These are phyloP conservation scores for Hura crepitans DNA, from an alignment of 441 rosid genomes.

Conservation along the genomic window DNA sequence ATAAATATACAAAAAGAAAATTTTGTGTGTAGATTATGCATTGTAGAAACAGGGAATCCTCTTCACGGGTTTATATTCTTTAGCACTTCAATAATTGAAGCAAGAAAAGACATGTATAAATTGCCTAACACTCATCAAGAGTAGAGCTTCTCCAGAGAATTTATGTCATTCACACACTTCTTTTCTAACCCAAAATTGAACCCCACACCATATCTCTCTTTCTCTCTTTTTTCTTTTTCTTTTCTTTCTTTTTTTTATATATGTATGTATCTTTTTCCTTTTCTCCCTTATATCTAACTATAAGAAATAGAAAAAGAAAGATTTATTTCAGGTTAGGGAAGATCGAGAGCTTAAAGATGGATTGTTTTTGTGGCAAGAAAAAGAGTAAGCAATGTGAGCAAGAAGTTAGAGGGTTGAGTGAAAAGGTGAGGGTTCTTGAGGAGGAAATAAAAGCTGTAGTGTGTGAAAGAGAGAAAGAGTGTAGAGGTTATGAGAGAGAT, in stretches of 20 bases:
- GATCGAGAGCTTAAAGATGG: conserved; percentile 35
- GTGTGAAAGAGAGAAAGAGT: conserved; percentile 45
- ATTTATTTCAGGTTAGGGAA: not conserved
- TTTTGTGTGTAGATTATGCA: conserved; percentile 11
- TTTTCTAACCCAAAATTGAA: conserved; percentile 16
- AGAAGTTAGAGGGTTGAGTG: conserved; percentile 25
- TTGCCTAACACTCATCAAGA: conserved; percentile 17
- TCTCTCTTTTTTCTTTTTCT: not conserved
- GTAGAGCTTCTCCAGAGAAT: conserved; percentile 32
- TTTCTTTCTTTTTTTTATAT: too few species aligned
- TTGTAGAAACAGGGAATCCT: conserved; percentile 5
- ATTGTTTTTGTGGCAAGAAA: conserved; percentile 43
- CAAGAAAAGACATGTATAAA: not conserved
- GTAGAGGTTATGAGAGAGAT: conserved; percentile 43
- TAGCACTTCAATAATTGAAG: conserved; percentile 26
- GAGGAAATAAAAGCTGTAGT: conserved; percentile 44
- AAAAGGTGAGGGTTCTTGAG: conserved; percentile 41
- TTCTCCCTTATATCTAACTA: not conserved
- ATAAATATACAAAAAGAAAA: too few species aligned
- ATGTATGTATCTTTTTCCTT: too few species aligned
- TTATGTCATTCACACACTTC: conserved; percentile 34
- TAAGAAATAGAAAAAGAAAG: not conserved
- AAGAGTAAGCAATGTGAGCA: conserved; percentile 23
- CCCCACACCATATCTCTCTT: conserved; percentile 13
- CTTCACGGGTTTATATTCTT: conserved; percentile 32